phyloP scores from a whole-genome alignment of 1,284 basidiomycete species.

The Irpex rosettiformis region DNA sequence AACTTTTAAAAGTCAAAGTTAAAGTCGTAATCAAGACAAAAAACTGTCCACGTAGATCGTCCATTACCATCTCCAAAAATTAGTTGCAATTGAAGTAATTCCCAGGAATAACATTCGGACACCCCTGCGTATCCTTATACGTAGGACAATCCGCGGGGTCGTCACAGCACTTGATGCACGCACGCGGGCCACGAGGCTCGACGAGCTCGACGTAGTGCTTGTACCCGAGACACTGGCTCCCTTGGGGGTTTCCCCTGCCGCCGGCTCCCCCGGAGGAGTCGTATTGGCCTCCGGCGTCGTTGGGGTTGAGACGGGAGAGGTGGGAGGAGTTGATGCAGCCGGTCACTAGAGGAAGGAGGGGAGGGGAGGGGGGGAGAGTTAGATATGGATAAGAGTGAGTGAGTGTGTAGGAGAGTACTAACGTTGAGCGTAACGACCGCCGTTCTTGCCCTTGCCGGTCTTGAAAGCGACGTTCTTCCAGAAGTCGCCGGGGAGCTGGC shows the following conservation, averaged over 20 bases:
- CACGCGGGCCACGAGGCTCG: constrained; percentile 40
- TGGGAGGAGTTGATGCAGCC: constrained; percentile 43
- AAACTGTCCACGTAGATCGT: no score
- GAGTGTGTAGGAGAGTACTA: constrained; percentile 20
- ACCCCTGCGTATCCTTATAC: constrained; percentile 37
- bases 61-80: neutral
- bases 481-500: constrained; percentile 38
- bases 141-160: constrained; percentile 43
- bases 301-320: constrained; percentile 37
- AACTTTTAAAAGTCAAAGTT: no score
- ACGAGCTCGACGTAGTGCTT: constrained; percentile 51
- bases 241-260: constrained; percentile 43
- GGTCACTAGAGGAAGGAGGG: constrained; percentile 34
- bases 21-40: no score
- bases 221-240: constrained; percentile 44
- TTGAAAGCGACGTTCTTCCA: constrained; percentile 43
- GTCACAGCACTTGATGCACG: constrained; percentile 50
- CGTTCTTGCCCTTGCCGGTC: constrained; percentile 36
- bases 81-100: constrained; percentile 36
- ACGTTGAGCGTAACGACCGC: constrained; percentile 39
- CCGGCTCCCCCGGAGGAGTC: constrained; percentile 46
- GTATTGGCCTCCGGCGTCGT: constrained; percentile 47
- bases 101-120: constrained; percentile 34
- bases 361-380: neutral
- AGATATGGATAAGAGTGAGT: neutral